Base-by-base conservation (phyloP, 306 rosid species). In the Prunus dulcis region DNA sequence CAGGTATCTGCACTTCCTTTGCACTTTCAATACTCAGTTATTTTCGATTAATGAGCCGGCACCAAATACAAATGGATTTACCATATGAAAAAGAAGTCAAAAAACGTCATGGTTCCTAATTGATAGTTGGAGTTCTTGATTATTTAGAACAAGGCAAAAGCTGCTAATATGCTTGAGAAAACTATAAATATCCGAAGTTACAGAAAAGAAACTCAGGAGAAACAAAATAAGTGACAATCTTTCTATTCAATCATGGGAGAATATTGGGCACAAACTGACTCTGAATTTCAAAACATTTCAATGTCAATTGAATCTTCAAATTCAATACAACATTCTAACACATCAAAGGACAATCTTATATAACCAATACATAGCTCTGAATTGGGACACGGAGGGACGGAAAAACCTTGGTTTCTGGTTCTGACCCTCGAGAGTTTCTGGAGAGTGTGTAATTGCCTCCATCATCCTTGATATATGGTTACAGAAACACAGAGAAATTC, bases 181-280 rank as follows among this genome's bases (percentile, higher is more conserved):
- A 20, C 38, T 12, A 47, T 32, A 30, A 41, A 10, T 28, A 60
- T 70, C 53, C 15, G 43, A 49, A 61, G 46, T 55, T 19, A 32
- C 62, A 61, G 41, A 52, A n/a, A 15, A 14, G 11, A 41, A 25
- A 58, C 14, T n/a, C 43, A 4, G 67, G 27, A 53, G 69, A 80
- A 17, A 23, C 56, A 9, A 69, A 0, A 53, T 6, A 5, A 20
- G 6, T 28, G 11, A 41, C 30, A 30, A 34, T 3, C 30, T 61
- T 18, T 67, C 65, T 67, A 30, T 76, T 72, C 64, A 53, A 41
- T 62, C 57, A 18, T 22, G 55, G 22, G 19, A 60, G 12, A 46
- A 58, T 38, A 34, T 18, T 52, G 76, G 73, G 76, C 69, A 71
- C 69, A 67, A 38, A 72, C 63, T 64, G 83, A 75, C 70, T 10